phyloP scores from a whole-genome alignment of 169 alveolate genomes.

The Eimeria necatrix region DNA sequence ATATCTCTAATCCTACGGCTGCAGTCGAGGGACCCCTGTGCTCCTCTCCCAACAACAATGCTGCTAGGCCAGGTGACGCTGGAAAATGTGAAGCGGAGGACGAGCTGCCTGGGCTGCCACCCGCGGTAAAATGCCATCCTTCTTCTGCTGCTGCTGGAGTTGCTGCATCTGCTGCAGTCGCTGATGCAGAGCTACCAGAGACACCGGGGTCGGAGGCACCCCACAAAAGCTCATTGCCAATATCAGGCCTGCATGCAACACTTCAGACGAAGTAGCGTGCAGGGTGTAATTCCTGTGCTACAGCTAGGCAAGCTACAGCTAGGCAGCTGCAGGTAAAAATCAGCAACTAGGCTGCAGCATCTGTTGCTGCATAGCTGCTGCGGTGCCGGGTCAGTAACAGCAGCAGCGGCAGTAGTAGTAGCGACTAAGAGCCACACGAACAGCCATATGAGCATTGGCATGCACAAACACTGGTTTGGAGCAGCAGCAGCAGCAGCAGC shows the following conservation, averaged over 20 bases:
- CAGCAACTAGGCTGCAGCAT: neutral
- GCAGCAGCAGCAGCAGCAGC: neutral
- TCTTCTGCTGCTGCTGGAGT: neutral
- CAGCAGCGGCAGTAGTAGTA: constrained; percentile 5
- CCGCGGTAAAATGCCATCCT: neutral
- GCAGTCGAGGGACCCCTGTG: no score
- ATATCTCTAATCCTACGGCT: no score
- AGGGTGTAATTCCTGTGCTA: neutral
- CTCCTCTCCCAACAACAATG: neutral
- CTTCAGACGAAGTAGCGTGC: neutral
- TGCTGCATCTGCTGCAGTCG: neutral
- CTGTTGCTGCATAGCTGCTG: neutral
- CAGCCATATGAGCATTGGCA: neutral
- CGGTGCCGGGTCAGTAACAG: neutral
- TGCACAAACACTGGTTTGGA: neutral
- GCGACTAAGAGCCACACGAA: neutral
- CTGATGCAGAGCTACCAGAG: neutral
- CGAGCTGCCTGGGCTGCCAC: neutral
- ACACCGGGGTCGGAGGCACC: neutral
- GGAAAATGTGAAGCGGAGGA: neutral
- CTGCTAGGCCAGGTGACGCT: neutral
- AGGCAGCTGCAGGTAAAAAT: neutral
- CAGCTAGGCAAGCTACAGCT: neutral
- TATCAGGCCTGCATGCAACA: neutral
- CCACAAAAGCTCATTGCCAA: neutral